phyloP scores from a whole-genome alignment of 2,329 filamentous ascomycete genomes.

The Akanthomyces uredinophilus region DNA sequence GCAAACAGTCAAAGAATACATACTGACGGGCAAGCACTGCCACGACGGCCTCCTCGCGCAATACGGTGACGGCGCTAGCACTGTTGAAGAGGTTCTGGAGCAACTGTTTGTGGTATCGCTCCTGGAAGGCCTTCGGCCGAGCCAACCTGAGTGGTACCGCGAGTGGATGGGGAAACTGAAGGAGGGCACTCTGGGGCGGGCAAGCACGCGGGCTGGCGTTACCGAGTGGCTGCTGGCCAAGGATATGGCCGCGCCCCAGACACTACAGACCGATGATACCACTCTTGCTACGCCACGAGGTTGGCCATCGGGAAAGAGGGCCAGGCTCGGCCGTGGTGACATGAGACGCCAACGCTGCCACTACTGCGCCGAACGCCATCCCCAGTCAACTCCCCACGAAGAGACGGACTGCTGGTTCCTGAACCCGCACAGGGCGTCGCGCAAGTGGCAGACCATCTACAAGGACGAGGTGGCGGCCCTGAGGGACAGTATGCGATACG shows the following conservation, averaged over 20 bases:
- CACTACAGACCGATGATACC: too few species aligned
- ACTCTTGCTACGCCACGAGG: too few species aligned
- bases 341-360: background rate
- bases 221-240: slow-evolving; percentile 9
- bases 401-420: background rate
- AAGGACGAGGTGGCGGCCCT: background rate
- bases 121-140: background rate
- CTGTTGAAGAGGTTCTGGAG: background rate
- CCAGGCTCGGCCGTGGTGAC: background rate
- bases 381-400: background rate
- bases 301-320: background rate
- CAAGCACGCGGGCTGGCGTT: background rate
- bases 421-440: slow-evolving; percentile 2
- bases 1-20: slow-evolving; percentile 3
- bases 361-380: background rate
- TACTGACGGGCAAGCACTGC: background rate
- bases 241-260: background rate
- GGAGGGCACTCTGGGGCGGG: background rate
- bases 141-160: background rate
- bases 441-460: background rate
- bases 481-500: background rate
- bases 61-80: background rate
- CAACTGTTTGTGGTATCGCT: slow-evolving; percentile 3
- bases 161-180: background rate
- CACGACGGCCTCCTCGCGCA: background rate